Conservation (phyloP, 495 filamentous ascomycete species). For the Astrocystis sublimbata region DNA sequence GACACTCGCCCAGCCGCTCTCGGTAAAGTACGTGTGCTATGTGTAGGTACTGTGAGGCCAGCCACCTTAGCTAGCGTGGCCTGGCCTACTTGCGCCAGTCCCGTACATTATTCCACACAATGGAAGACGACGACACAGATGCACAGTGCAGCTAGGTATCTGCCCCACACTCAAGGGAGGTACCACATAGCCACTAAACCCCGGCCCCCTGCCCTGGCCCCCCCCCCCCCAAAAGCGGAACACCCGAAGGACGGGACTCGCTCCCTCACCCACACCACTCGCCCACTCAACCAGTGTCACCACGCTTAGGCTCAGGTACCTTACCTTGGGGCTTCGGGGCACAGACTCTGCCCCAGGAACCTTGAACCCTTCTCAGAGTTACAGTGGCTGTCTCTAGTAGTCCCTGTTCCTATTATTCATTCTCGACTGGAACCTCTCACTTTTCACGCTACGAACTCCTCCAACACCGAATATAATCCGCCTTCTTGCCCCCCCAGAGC, state of each 20-base stretch:
- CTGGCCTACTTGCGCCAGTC: background rate
- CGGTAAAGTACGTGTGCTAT: no score
- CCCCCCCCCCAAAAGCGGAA: conserved; percentile 14
- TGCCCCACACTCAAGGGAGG: background rate
- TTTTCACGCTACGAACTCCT: background rate
- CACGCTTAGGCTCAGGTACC: no score
- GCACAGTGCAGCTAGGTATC: conserved; percentile 6
- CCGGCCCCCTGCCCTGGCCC: conserved; percentile 9
- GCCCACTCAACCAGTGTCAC: no score
- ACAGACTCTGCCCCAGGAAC: conserved; percentile 14
- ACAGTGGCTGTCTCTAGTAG: background rate
- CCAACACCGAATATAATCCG: background rate
- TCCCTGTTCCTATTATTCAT: background rate
- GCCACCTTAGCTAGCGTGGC: no score
- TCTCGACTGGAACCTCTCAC: background rate
- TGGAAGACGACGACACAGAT: no score
- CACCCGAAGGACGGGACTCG: conserved; percentile 18
- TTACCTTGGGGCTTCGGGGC: conserved; percentile 15
- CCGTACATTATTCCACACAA: no score
- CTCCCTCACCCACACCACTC: no score
- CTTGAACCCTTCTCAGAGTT: conserved; percentile 4
- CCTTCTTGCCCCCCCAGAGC: conserved; percentile 5
- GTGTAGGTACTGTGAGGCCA: no score
- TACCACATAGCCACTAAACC: conserved; percentile 9
- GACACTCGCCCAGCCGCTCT: no score